Percentiles rank a stretch among this genome's conserved stretches.
These are phyloP conservation scores for Pseudogymnoascus sp. DNA, from an alignment of 2,329 filamentous ascomycete species.

Conservation along the genomic window DNA sequence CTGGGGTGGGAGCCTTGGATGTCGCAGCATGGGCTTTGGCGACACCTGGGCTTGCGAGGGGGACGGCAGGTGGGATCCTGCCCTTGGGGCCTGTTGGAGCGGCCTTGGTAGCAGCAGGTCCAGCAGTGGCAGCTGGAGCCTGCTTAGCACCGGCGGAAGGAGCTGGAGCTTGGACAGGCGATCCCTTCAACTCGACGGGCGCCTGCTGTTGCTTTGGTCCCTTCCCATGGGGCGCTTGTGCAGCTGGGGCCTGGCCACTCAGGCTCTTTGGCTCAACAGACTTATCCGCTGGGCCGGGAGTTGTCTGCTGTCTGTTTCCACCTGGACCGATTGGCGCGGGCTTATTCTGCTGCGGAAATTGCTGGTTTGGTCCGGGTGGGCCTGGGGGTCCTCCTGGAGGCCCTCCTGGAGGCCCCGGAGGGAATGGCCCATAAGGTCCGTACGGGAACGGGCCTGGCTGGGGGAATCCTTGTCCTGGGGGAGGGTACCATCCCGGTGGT, in stretches of 20 bases:
- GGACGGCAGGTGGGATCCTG: slow-evolving; percentile 59
- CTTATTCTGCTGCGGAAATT: slow-evolving; percentile 30
- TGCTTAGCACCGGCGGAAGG: slow-evolving; percentile 13
- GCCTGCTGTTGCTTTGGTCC: slow-evolving; percentile 60
- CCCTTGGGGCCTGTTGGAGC: slow-evolving; percentile 36
- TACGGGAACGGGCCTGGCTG: slow-evolving; percentile 48
- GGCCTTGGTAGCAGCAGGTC: slow-evolving; percentile 18
- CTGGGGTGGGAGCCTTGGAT: slow-evolving; percentile 7
- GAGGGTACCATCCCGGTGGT: slow-evolving; percentile 65
- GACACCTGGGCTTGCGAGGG: slow-evolving; percentile 44
- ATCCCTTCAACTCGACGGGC: slow-evolving; percentile 44
- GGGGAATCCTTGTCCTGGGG: slow-evolving; percentile 27
- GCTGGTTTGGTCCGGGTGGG: slow-evolving; percentile 20
- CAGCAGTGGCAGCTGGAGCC: slow-evolving; percentile 12
- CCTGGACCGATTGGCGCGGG: slow-evolving; percentile 46
- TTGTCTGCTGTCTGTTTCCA: slow-evolving; percentile 39
- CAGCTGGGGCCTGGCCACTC: slow-evolving; percentile 34
- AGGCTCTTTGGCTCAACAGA: slow-evolving; percentile 47
- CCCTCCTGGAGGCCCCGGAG: slow-evolving; percentile 41
- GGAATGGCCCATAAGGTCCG: slow-evolving; percentile 50
- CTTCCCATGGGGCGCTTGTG: slow-evolving; percentile 31
- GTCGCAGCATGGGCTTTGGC: slow-evolving; percentile 32
- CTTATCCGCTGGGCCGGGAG: slow-evolving; percentile 38
- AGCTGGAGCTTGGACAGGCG: slow-evolving; percentile 27
- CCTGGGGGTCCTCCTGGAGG: neutral